A percentile compares a stretch with the other conserved stretches of the same genome.
Evolutionary conservation across 2,329 filamentous ascomycete species (phyloP).

Genomic region (Cucurbitaria berberidis): DNA sequence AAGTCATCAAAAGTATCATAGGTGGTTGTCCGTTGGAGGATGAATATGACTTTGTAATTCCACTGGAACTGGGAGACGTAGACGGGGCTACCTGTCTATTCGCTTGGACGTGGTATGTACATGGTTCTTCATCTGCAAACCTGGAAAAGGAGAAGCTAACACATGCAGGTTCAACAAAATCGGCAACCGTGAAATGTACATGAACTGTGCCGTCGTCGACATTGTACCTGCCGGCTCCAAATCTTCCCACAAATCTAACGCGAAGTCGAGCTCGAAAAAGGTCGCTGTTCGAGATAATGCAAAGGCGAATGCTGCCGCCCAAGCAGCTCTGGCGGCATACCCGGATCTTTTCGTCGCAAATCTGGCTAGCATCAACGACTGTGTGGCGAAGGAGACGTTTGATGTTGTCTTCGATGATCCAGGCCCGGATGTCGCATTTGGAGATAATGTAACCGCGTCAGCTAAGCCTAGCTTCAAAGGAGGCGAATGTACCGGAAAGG

Average conservation of each 20-base stretch:
- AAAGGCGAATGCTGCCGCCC: slow-evolving; percentile 14
- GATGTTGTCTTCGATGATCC: slow-evolving; percentile 52
- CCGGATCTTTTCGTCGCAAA: slow-evolving; percentile 55
- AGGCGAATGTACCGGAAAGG: slow-evolving; percentile 27
- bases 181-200: slow-evolving; percentile 85
- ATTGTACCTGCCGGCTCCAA: slow-evolving; percentile 54
- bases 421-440: slow-evolving; percentile 50
- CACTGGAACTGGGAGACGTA: slow-evolving; percentile 1
- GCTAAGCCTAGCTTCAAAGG: slow-evolving; percentile 14
- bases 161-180: slow-evolving; percentile 66
- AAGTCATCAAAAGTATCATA: slow-evolving; percentile 69
- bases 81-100: slow-evolving; percentile 59
- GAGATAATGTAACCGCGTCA: slow-evolving; percentile 36
- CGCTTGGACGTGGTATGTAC: slow-evolving; percentile 64
- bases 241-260: slow-evolving; percentile 53
- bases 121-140: background rate
- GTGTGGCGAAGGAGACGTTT: slow-evolving; percentile 45
- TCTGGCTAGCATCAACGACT: slow-evolving; percentile 49
- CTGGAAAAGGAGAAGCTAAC: background rate
- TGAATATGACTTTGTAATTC: slow-evolving; percentile 65
- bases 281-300: slow-evolving; percentile 3
- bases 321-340: slow-evolving; percentile 39
- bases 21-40: slow-evolving; percentile 61
- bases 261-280: slow-evolving; percentile 48
- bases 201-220: slow-evolving; percentile 78